phyloP scores from a whole-genome alignment of 2,329 filamentous ascomycete genomes.

The Geosmithia putterillii region DNA sequence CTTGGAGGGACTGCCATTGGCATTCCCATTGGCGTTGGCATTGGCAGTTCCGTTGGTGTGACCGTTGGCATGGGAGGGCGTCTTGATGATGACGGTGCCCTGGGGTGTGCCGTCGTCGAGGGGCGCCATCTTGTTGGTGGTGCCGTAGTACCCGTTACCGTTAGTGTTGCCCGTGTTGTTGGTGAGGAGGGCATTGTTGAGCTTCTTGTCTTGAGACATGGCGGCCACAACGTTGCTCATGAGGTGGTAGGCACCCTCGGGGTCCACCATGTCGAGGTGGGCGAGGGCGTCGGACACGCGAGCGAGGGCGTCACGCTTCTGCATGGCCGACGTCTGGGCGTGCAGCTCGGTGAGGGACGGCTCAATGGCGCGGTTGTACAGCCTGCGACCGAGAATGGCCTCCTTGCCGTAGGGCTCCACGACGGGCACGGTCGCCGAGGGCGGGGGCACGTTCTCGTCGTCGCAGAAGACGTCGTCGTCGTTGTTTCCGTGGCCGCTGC shows the following conservation, averaged over 20 bases:
- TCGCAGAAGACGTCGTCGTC: constrained; percentile 36
- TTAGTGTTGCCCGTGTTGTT: constrained; percentile 7
- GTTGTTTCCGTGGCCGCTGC: too few species aligned
- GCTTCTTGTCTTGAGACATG: constrained; percentile 56
- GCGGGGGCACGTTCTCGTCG: constrained; percentile 51
- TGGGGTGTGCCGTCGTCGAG: constrained; percentile 33
- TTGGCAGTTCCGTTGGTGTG: constrained; percentile 3
- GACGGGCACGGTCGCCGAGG: constrained; percentile 26
- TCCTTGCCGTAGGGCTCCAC: constrained; percentile 67
- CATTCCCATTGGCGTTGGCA: not conserved
- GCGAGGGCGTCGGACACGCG: constrained; percentile 78
- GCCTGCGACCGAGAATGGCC: constrained; percentile 65
- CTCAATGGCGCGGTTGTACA: constrained; percentile 73
- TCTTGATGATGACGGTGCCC: constrained; percentile 47
- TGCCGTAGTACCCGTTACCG: not conserved
- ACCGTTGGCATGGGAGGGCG: constrained; percentile 27
- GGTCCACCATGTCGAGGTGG: constrained; percentile 73
- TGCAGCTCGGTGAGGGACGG: constrained; percentile 75
- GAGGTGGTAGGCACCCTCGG: constrained; percentile 79
- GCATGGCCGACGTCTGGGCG: constrained; percentile 56
- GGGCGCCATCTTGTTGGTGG: constrained; percentile 22
- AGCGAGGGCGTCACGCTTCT: constrained; percentile 73
- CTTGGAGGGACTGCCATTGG: constrained; percentile 38
- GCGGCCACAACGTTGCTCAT: constrained; percentile 66
- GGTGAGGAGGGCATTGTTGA: constrained; percentile 36